Base-by-base conservation (phyloP, 1,284 basidiomycete genomes). In the Trichosporon inkin region DNA sequence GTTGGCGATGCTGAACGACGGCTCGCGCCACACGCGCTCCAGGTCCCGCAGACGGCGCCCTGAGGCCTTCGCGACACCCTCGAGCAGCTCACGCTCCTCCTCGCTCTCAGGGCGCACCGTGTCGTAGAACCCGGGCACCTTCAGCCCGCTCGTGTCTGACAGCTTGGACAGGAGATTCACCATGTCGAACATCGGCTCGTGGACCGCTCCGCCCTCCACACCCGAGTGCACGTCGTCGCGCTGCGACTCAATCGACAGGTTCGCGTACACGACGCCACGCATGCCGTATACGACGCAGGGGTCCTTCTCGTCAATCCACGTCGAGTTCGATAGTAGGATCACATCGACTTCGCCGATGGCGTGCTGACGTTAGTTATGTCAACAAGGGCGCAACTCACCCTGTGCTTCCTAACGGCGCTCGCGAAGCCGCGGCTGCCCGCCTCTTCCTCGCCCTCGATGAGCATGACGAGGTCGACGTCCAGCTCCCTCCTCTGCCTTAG, bases 401-500 rank as follows among this genome's bases (percentile, higher is more conserved):
- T 90, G 76, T 93, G 81, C 60, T 81, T 83, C 56, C 81, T 74
- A 8, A 98, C 88, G 0, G 88, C 84, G 24, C 88, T 85, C 44
- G 81, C 83, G 69, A 99, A 95, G 0, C 93, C 92, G 1, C 82
- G 78, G 70, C 91, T 94, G 5, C 95, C 95, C 19, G 86, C 86
- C 76, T 99, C 96, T 73, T 97, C 96, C 74, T 98, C 94, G 0
- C 95, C 95, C 78, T 99, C 95, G 36, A 98, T 86, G 53, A 98
- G 79, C 76, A 98, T 87, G 3, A 97, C 87, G 0, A 99, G 76
- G 70, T 99, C 95, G 1, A 92, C 84, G 34, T 86, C 88, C 1
- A 99, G 84, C 28, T 86, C 83, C 1, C 91, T 82, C 13, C 82
- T 81, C 39, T 86, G 82, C 2, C 92, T 82, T 40, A 99, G 75